Evolutionary conservation across 768 basidiomycete genomes (phyloP).

Genomic region (Mycena belliarum): DNA sequence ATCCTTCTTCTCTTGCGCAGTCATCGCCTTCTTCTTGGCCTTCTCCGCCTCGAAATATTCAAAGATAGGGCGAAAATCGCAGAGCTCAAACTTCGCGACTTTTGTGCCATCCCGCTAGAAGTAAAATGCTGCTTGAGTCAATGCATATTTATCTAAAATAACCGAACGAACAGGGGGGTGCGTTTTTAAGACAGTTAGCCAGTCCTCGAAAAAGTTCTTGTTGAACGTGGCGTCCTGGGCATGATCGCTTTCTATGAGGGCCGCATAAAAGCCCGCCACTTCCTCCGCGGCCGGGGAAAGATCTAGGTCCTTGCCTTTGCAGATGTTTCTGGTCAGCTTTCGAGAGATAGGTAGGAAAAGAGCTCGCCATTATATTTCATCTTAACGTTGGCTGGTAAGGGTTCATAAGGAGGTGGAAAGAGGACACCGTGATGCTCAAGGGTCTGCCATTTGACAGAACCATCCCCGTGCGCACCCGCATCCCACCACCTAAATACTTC

Average conservation of each 20-base stretch:
- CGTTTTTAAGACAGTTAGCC: conserved; percentile 71
- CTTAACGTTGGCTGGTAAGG: conserved; percentile 79
- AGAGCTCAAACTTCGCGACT: conserved; percentile 74
- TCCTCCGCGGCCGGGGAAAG: conserved; percentile 90
- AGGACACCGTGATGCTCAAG: conserved; percentile 92
- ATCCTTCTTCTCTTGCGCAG: conserved; percentile 86
- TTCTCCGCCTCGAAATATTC: conserved; percentile 92
- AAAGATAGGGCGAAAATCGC: conserved; percentile 95
- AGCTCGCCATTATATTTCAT: conserved; percentile 91
- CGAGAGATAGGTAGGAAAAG: background rate
- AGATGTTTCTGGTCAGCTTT: conserved; percentile 12
- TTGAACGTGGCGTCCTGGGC: conserved; percentile 86
- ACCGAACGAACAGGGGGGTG: conserved; percentile 76
- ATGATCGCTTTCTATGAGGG: conserved; percentile 91
- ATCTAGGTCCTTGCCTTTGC: conserved; percentile 72
- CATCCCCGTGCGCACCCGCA: conserved; percentile 70
- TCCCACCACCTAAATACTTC: conserved; percentile 90
- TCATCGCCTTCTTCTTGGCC: conserved; percentile 88
- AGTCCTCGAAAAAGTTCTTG: conserved; percentile 95
- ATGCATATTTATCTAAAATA: background rate
- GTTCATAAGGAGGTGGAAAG: conserved; percentile 93
- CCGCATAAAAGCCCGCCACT: conserved; percentile 94
- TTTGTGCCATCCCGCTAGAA: conserved; percentile 67
- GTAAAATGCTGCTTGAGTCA: conserved; percentile 1
- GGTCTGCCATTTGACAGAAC: conserved; percentile 89